Evolutionary conservation across 2,329 filamentous ascomycete species (phyloP), one percentile per base, ranked within the genome.

Genomic region (Ophiostoma sp.): DNA sequence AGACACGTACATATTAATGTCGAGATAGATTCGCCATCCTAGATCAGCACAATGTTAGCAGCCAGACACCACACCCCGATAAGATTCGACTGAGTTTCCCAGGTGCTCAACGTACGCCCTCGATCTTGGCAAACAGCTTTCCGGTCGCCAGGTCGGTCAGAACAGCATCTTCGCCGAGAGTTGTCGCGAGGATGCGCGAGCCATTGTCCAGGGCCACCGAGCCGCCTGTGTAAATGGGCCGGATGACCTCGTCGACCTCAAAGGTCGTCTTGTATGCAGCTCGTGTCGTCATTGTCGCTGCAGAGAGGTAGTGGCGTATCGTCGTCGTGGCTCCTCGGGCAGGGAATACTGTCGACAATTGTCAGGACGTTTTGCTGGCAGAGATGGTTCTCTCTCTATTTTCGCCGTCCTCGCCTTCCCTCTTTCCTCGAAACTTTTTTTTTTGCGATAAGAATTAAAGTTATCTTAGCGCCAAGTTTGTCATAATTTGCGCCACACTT

Each of bases 141-240:
- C 94, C 93, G 47, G 89, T 95, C 73, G 88, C 85, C 72, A 96
- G 83, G 78, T 97, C 88, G 38, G 94, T 95, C 73, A 99, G 82
- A 67, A 98, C 81, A 18, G 88, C 93, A 85, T 97, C 92, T 77
- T 99, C 95, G 47, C 91, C 93, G n/a, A 98, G 81, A 47, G 91
- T 93, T 38, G 93, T 93, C 60, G 93, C 94, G 67, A 99, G 84
- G 71, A 98, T 86, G 74, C 87, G 86, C 66, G 93, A 93, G 79
- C 87, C 87, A 77, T 88, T 86, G 81, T 94, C 92, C 70, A 98
- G 85, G 42, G 92, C 88, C 69, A 96, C 88, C 72, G 91, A 89
- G 60, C 95, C 95, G 67, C 95, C 95, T 1, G 94, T 97, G 76
- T 95, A 97, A 65, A 98, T 94, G 27, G 95, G 95, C 74, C 93